These are phyloP conservation scores for Zanthoxylum bungeanum DNA, from an alignment of 345 rosid species.

Conservation along the genomic window DNA sequence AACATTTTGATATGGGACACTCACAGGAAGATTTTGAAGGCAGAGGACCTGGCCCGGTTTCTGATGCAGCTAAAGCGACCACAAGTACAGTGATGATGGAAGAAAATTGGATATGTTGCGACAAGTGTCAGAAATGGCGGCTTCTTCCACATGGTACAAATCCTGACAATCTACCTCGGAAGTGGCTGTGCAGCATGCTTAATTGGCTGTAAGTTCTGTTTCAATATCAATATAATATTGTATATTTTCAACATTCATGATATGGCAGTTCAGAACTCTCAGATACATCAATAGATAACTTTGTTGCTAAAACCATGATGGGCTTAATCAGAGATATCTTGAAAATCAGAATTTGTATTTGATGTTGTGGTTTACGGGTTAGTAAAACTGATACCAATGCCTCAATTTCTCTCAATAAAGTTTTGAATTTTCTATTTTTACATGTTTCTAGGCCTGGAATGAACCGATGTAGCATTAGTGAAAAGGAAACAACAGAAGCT, in stretches of 20 bases:
- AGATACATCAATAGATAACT: neutral
- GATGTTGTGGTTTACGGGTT: neutral
- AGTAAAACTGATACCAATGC: neutral
- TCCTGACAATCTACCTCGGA: conserved; percentile 72
- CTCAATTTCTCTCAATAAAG: conserved; percentile 1
- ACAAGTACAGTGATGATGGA: conserved; percentile 47
- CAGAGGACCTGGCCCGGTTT: conserved; percentile 39
- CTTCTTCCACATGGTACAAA: conserved; percentile 75
- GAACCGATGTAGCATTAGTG: conserved; percentile 68
- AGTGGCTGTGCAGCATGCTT: conserved; percentile 96
- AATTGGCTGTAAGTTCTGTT: conserved; percentile 89
- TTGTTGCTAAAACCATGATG: conserved; percentile 5
- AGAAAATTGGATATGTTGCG: conserved; percentile 90
- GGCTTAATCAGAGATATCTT: neutral
- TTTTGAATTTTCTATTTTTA: conserved; percentile 21
- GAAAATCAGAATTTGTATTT: neutral
- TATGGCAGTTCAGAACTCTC: neutral
- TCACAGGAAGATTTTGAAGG: conserved; percentile 98
- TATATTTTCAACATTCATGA: neutral
- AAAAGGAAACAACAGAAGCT: conserved; percentile 81
- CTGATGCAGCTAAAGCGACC: conserved; percentile 43
- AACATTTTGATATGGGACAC: conserved; percentile 86
- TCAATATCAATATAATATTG: neutral
- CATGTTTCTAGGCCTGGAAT: conserved; percentile 68
- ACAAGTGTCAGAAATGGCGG: conserved; percentile 88